Evolutionary conservation across 2,329 filamentous ascomycete species (phyloP).

Genomic region (Penicillium sp.): DNA sequence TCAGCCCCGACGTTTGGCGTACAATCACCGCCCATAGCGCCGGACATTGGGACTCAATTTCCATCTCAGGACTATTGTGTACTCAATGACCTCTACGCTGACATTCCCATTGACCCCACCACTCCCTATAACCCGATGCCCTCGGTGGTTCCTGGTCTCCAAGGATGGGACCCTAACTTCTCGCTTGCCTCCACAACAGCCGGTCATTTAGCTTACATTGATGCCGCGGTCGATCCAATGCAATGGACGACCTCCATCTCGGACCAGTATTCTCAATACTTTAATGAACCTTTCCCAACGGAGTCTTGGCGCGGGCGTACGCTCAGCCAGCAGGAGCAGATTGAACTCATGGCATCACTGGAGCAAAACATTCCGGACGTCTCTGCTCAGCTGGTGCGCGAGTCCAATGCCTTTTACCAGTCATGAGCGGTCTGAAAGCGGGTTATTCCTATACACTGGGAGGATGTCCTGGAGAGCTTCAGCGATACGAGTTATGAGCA

Average conservation of each 20-base stretch:
- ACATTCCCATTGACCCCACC: constrained; percentile 33
- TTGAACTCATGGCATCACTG: constrained; percentile 75
- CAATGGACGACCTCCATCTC: constrained; percentile 43
- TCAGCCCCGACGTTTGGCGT: constrained; percentile 12
- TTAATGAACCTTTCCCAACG: constrained; percentile 44
- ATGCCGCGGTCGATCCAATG: constrained; percentile 37
- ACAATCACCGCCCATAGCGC: constrained; percentile 15
- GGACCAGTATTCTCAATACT: constrained; percentile 47
- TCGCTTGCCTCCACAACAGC: constrained; percentile 36
- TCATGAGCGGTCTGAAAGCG: constrained; percentile 17
- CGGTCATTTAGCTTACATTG: constrained; percentile 33
- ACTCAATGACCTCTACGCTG: constrained; percentile 21
- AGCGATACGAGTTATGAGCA: constrained; percentile 5
- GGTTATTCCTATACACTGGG: background rate
- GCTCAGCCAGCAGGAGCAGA: constrained; percentile 73
- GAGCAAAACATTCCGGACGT: constrained; percentile 55
- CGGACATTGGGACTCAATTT: constrained; percentile 18
- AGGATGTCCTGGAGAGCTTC: background rate
- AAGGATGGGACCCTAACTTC: constrained; percentile 42
- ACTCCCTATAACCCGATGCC: constrained; percentile 41
- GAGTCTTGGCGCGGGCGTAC: constrained; percentile 57
- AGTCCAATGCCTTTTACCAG: constrained; percentile 42
- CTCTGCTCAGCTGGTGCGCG: constrained; percentile 37
- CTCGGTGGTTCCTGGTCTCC: constrained; percentile 38
- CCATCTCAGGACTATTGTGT: constrained; percentile 20